These are phyloP conservation scores for Pleurotus tuber-regium DNA, from an alignment of 768 basidiomycete species.

Conservation along the genomic window DNA sequence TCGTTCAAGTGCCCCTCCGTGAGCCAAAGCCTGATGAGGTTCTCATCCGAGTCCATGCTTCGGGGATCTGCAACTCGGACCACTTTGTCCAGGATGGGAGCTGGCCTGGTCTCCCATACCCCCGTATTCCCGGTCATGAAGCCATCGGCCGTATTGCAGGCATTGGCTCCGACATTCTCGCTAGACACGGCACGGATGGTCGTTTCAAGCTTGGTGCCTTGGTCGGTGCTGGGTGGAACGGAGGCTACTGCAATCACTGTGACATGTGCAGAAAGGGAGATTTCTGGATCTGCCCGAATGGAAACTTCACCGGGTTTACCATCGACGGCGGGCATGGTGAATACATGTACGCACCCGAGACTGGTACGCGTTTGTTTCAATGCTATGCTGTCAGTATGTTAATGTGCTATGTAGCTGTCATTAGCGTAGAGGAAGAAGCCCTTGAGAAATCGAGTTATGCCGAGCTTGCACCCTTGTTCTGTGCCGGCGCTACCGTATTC, in stretches of 20 bases:
- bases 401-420: background rate
- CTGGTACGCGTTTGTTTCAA: background rate
- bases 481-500: conserved; percentile 8
- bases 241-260: conserved; percentile 10
- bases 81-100: conserved; percentile 12
- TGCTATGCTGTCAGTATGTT: background rate
- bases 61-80: conserved; percentile 11
- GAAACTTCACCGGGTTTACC: conserved; percentile 11
- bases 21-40: conserved; percentile 3
- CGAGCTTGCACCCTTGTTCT: conserved; percentile 11
- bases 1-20: conserved; percentile 2
- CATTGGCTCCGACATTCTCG: conserved; percentile 2
- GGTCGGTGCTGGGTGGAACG: conserved; percentile 11
- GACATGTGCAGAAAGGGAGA: conserved; percentile 10
- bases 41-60: conserved; percentile 11
- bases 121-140: conserved; percentile 10
- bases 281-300: conserved; percentile 7
- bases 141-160: conserved; percentile 9
- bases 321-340: conserved; percentile 12
- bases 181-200: background rate
- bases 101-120: conserved; percentile 11
- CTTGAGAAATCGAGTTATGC: conserved; percentile 7
- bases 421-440: conserved; percentile 9
- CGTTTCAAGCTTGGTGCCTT: conserved; percentile 10
- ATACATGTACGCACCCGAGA: conserved; percentile 11